Evolutionary conservation across 495 filamentous ascomycete genomes (phyloP), one percentile per base, ranked within the genome.

Genomic region (Lichenothelia convexa): DNA sequence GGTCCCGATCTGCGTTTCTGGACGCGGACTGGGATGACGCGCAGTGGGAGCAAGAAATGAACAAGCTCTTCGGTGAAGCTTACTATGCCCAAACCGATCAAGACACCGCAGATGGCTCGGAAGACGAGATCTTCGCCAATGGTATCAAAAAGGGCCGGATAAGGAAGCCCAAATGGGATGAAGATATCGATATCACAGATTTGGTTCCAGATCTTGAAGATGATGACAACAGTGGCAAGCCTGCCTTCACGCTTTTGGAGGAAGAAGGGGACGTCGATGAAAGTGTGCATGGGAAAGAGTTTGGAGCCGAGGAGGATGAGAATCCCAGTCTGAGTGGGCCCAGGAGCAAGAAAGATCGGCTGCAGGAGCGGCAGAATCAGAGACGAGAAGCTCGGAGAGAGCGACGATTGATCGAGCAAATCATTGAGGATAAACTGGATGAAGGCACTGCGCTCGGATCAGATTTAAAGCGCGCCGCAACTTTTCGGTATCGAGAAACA

Each of bases 161-260:
- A 13, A 89, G 82, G 64, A 97, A 97, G 64, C 89, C 89, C 15
- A 80, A 74, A 38, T 97, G 85, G 81, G 80, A 92, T 40, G 83
- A 93, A 45, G 89, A 97, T 48, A 93, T 95, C 47, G 85, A 93
- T 47, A 94, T 95, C 59, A 78, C 74, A 19, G 87, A 97, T 53
- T 58, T 97, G 20, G 58, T 93, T 26, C 84, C 85, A 2, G 82
- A 89, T 40, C 94, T 91, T 48, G 70, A 68, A 9, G 63, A 80
- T 11, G 63, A 80, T 8, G 53, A 60, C 7, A 65, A 63, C 9
- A 45, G 44, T 7, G 42, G 48, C n/a, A 58, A 64, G 36, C 70
- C 73, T 17, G 50, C 56, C 0, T 54, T 77, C 32, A 59, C 62
- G 1, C 55, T 75, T 2, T 56, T 59, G 22, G 57, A 59, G 15